Evolutionary conservation across 176 grass and related monocot genomes (phyloP).

Genomic region (Avena insularis): DNA sequence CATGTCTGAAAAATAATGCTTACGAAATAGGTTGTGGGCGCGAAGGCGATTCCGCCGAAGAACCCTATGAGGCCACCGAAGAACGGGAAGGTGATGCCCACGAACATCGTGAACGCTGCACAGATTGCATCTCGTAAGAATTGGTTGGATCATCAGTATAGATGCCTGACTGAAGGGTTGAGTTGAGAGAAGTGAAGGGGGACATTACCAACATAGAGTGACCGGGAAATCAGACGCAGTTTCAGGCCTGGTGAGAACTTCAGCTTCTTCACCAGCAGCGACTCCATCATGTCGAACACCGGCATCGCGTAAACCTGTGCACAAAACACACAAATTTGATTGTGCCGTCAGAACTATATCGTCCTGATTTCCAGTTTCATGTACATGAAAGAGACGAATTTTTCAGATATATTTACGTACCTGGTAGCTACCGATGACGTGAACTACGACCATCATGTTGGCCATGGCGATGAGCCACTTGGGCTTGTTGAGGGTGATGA

Average conservation of each 20-base stretch:
- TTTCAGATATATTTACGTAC: background rate
- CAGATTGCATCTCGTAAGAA: background rate
- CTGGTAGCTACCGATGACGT: conserved; percentile 90
- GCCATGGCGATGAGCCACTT: conserved; percentile 85
- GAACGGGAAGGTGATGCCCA: conserved; percentile 90
- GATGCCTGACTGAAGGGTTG: background rate
- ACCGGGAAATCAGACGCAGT: conserved; percentile 69
- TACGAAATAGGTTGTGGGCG: conserved; percentile 90
- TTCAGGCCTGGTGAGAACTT: conserved; percentile 54
- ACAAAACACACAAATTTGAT: background rate
- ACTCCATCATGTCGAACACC: conserved; percentile 93
- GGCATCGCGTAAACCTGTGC: conserved; percentile 87
- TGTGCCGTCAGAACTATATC: background rate
- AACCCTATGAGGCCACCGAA: conserved; percentile 81
- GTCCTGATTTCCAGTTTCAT: background rate
- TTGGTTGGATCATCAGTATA: background rate
- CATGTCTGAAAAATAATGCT: background rate
- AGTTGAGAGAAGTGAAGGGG: background rate
- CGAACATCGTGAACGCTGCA: conserved; percentile 94
- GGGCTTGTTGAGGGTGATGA: conserved; percentile 60
- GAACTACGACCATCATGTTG: conserved; percentile 90
- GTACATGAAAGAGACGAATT: background rate
- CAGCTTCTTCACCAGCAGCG: conserved; percentile 80
- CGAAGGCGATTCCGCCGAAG: conserved; percentile 86
- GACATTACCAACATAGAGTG: conserved; percentile 73